These are phyloP conservation scores for Rhizopogon salebrosus DNA, from an alignment of 768 basidiomycete species.

Conservation along the genomic window DNA sequence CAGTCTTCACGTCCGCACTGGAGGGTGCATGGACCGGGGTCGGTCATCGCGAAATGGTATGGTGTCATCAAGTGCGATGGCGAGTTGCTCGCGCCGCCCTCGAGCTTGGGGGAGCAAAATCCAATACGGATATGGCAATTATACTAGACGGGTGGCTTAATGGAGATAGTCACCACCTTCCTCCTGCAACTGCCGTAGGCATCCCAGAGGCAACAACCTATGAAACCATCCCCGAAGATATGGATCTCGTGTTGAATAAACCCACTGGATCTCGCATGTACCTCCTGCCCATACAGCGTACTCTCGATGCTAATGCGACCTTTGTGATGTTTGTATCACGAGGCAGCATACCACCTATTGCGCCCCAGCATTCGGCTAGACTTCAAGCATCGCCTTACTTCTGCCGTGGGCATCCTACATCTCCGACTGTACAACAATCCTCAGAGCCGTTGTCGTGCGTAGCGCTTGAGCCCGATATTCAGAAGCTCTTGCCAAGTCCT, in stretches of 20 bases:
- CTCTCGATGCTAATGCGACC: slow-evolving; percentile 14
- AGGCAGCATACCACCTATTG: slow-evolving; percentile 47
- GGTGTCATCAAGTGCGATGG: slow-evolving; percentile 98
- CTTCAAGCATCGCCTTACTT: slow-evolving; percentile 43
- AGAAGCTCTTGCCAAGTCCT: slow-evolving; percentile 64
- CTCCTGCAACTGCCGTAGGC: slow-evolving; percentile 18
- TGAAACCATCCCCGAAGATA: slow-evolving; percentile 32
- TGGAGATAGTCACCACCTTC: slow-evolving; percentile 50
- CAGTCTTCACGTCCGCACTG: slow-evolving; percentile 80
- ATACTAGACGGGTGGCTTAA: slow-evolving; percentile 61
- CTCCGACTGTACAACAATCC: slow-evolving; percentile 4
- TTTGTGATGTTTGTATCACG: slow-evolving; percentile 58
- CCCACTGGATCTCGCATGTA: slow-evolving; percentile 42
- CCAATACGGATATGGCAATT: slow-evolving; percentile 22
- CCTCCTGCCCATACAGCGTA: slow-evolving; percentile 37
- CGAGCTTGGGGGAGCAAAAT: slow-evolving; percentile 44
- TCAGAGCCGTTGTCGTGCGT: slow-evolving; percentile 28
- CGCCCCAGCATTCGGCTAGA: slow-evolving; percentile 42
- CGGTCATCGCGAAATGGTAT: slow-evolving; percentile 94
- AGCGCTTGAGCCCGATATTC: slow-evolving; percentile 36
- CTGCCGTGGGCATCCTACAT: slow-evolving; percentile 30
- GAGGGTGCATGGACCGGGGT: slow-evolving; percentile 95
- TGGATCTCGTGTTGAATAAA: slow-evolving; percentile 37
- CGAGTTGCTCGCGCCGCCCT: slow-evolving; percentile 75
- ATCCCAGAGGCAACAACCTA: slow-evolving; percentile 20